Evolutionary conservation across 352 stramenopile species (phyloP), one percentile per base, ranked within the genome.

Genomic region (Phytophthora melonis): DNA sequence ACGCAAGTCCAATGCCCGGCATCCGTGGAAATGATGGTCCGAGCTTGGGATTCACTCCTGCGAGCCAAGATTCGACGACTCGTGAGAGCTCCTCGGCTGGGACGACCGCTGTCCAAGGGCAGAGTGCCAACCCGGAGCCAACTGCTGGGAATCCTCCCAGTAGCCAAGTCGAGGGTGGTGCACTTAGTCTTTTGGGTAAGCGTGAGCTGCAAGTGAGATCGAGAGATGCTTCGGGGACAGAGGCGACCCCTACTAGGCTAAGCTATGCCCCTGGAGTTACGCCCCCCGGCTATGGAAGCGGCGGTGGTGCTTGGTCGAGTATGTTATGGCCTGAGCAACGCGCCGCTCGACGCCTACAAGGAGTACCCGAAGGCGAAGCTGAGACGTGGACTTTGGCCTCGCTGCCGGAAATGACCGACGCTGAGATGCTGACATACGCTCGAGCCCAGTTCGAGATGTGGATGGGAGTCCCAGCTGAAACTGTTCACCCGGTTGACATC

Each of bases 121-220:
- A 7, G 16, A 43, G 11, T 58, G 27, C 27, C 27, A 41, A 21
- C 53, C 53, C 53, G 53, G 25, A 58, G 53, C 53, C 53, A 58
- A 58, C 53, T 58, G 27, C 53, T 43, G 27, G 43, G 18, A 23
- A 25, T 23, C 43, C 19, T 6, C 27, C 19, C 27, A 25, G 53
- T 58, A 43, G 25, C 53, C 53, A 58, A 58, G 50, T 9, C 39
- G 39, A 47, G 39, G 39, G 39, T 14, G 39, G 39, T n/a, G 39
- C 39, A 47, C 39, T 47, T 2, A 47, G 11, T 3, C 11, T 47
- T 13, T 18, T 47, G 3, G 39, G 39, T 47, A 47, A 47, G 10
- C 39, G 39, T 47, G 39, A 47, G 16, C 5, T 47, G 39, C 16
- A 18, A 13, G 39, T 47, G 39, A 1, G 39, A 47, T 1, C 11